Evolutionary conservation across 2,329 filamentous ascomycete genomes (phyloP), one percentile per base, ranked within the genome.

Genomic region (Fusarium sp.): DNA sequence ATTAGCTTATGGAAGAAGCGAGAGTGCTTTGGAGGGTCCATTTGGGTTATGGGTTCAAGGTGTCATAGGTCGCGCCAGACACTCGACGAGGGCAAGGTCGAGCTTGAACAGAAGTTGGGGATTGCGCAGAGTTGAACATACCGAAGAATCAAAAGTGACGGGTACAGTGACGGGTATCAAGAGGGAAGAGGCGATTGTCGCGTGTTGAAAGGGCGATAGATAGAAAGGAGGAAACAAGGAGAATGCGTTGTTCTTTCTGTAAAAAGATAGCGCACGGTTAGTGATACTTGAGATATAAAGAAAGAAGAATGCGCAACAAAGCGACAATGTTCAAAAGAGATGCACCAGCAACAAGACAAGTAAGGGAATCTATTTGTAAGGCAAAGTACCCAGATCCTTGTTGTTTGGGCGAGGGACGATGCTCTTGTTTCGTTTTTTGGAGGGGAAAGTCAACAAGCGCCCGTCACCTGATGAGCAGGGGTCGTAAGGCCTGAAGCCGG

Each of bases 1-100:
- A 79, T 80, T 64, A 80, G 78, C 63, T 72, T 78, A 46, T 72
- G 69, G 28, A 79, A 72, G 48, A 70, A 54, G 45, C 66, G 66
- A 63, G 66, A 66, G 43, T 65, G 74, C 45, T 61, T 71, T 40
- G 56, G 61, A 43, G 55, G 48, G 38, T 75, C 70, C 75, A 77
- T 78, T 42, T 55, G 48, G 52, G 43, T 34, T 51, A 56, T 49
- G 34, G 40, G 44, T 39, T 58, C 36, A 28, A 20, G 52, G 48
- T 71, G 59, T 60, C 64, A 57, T 56, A 20, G 46, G n/a, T 42
- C 36, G 56, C 56, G 39, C 31, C 20, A 60, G 38, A 49, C 22
- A 51, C 63, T 50, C 63, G 31, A 26, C 18, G 57, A 40, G 49
- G 57, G 60, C 48, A 39, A 39, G 33, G 26, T 36, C 31, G 13